Conservation (phyloP, 306 rosid species). For the Astragalus glycyphyllos region DNA sequence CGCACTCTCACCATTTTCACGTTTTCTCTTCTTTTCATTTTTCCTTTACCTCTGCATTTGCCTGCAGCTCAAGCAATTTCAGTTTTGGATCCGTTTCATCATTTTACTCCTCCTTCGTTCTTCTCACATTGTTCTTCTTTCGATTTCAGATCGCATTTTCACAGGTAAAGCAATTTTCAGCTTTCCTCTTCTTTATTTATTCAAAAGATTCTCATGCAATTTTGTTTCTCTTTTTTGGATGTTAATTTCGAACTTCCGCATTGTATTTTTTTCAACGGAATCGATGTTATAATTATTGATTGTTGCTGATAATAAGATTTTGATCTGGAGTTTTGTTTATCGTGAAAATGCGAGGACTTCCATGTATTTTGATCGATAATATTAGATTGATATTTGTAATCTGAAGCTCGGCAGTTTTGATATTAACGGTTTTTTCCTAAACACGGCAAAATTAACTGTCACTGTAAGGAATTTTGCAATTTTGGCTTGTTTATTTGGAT, state of each 20-base stretch:
- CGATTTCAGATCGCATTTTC: conserved; percentile 36
- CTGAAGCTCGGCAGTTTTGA: conserved; percentile 13
- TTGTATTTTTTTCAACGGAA: not conserved
- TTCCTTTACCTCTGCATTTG: conserved; percentile 1
- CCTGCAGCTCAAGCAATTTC: conserved; percentile 14
- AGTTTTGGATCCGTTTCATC: not conserved
- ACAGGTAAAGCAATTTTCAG: conserved; percentile 35
- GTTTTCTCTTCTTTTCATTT: conserved; percentile 34
- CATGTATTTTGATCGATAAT: not conserved
- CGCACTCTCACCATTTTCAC: not conserved
- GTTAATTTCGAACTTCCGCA: conserved; percentile 4
- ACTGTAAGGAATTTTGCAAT: conserved; percentile 5
- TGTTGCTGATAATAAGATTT: not conserved
- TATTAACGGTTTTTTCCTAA: conserved; percentile 33
- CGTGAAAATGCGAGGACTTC: conserved; percentile 27
- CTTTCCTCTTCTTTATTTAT: not conserved
- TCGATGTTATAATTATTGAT: not conserved
- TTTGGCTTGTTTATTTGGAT: conserved; percentile 23
- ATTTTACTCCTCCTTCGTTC: not conserved
- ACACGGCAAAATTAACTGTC: conserved; percentile 40
- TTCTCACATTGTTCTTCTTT: not conserved
- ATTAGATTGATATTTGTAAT: not conserved
- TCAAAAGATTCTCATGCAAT: not conserved
- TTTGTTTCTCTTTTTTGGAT: conserved; percentile 10
- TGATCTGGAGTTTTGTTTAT: conserved; percentile 11